Base-by-base conservation (phyloP, 768 basidiomycete genomes). In the Myochromella boudieri region DNA sequence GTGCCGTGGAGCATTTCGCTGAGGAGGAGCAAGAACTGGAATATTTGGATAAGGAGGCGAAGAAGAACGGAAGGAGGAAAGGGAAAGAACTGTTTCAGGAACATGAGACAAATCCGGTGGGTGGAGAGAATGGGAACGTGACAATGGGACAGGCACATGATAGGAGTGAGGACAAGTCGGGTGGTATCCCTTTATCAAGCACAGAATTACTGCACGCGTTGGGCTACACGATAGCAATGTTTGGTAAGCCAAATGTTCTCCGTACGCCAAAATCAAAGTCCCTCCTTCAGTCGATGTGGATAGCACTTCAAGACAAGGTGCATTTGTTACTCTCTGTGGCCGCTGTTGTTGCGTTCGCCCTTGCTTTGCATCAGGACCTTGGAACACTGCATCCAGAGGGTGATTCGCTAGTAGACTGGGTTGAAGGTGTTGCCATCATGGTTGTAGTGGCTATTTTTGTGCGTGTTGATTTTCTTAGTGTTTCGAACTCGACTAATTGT, bases 361-460 rank as follows among this genome's bases (percentile, higher is more conserved):
- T 98, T 11, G 97, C 95, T 15, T 69, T 99, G 22, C 95, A 95
- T 67, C 89, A 95, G 63, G 92, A 94, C 61, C 87, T 97, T 61
- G 95, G 95, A 9, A 71, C 82, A 1, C 77, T 78, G 4, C 72
- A 81, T 7, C 52, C 68, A 1, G 70, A 68, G 28, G 79, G 73
- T 33, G 75, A 86, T 34, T 84, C 94, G 1, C 82, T 83, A 14
- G 91, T 98, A 12, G 94, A 97, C 58, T 97, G 95, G 95, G 94
- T 99, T 0, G 95, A 98, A 70, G 95, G 86, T 44, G 88, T 91
- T 9, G 83, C 88, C 0, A 90, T 90, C 49, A 78, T 90, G 60
- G 75, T 87, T 31, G 88, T 88, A 0, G 80, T 90, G 28, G 57
- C 76, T 29, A 88, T 91, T 33, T 87, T 91, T 20, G 87, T 86